Conservation (phyloP, 163 green algal genomes). For the Prototheca stagnorum region DNA sequence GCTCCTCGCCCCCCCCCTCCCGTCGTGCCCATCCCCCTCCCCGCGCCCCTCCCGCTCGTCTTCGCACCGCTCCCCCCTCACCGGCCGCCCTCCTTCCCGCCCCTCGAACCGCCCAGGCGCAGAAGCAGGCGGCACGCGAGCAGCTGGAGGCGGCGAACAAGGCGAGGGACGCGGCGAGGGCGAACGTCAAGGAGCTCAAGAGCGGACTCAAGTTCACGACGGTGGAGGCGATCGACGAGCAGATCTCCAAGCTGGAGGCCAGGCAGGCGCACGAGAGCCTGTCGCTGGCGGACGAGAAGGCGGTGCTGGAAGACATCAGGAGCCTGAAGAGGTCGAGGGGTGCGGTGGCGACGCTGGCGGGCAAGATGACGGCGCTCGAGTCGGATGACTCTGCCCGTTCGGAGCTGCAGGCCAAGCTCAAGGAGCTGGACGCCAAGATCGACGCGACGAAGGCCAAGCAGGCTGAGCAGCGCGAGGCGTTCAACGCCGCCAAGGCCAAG, state of each 20-base stretch:
- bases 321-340: slow-evolving; percentile 38
- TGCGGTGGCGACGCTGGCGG: slow-evolving; percentile 30
- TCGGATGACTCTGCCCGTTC: slow-evolving; percentile 15
- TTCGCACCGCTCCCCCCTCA: background rate
- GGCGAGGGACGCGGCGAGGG: slow-evolving; percentile 19
- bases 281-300: slow-evolving; percentile 57
- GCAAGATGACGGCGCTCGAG: slow-evolving; percentile 30
- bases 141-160: slow-evolving; percentile 22
- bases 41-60: no score
- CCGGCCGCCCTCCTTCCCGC: background rate
- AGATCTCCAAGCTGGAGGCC: slow-evolving; percentile 43
- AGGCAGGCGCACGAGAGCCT: slow-evolving; percentile 41
- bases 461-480: slow-evolving; percentile 18
- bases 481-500: slow-evolving; percentile 29
- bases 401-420: slow-evolving; percentile 14
- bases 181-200: slow-evolving; percentile 21
- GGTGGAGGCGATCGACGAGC: slow-evolving; percentile 46
- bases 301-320: slow-evolving; percentile 50
- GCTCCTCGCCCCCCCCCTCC: background rate
- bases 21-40: background rate
- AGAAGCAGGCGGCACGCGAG: slow-evolving; percentile 19
- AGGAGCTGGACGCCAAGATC: slow-evolving; percentile 29
- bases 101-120: slow-evolving; percentile 18
- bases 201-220: slow-evolving; percentile 37
- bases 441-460: slow-evolving; percentile 32